Conservation (phyloP, 1,139 yeast species). For the Pichia sp. region DNA sequence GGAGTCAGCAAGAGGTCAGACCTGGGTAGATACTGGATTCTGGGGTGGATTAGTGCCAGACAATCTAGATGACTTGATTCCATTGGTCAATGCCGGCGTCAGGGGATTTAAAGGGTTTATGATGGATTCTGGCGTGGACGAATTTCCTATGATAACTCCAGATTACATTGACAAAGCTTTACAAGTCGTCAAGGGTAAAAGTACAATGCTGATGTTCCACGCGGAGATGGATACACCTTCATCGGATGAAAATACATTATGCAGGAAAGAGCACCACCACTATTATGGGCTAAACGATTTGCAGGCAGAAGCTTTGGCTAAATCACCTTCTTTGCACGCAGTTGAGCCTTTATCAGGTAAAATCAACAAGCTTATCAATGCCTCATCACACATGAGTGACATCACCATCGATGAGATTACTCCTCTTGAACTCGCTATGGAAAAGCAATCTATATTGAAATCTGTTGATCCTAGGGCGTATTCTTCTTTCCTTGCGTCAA, state of each 20-base stretch:
- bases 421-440: slow-evolving; percentile 43
- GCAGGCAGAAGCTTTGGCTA: slow-evolving; percentile 47
- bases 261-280: slow-evolving; percentile 9
- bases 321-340: slow-evolving; percentile 47
- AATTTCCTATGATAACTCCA: slow-evolving; percentile 75
- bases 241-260: slow-evolving; percentile 1
- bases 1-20: slow-evolving; percentile 69
- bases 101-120: slow-evolving; percentile 89
- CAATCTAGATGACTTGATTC: slow-evolving; percentile 60
- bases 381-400: slow-evolving; percentile 5
- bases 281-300: slow-evolving; percentile 34
- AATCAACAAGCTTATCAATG: slow-evolving; percentile 40
- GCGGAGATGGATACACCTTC: slow-evolving; percentile 66
- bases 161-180: slow-evolving; percentile 60
- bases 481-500: slow-evolving; percentile 67
- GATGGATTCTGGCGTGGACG: slow-evolving; percentile 90
- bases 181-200: slow-evolving; percentile 48
- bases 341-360: slow-evolving; percentile 51
- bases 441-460: slow-evolving; percentile 34
- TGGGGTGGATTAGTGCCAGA: slow-evolving; percentile 94
- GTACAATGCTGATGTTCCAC: slow-evolving; percentile 82
- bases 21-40: slow-evolving; percentile 92
- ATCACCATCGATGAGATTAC: slow-evolving; percentile 23
- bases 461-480: slow-evolving; percentile 60
- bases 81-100: slow-evolving; percentile 76